Evolutionary conservation across 257 asterid species (phyloP).

Genomic region (Solanum sitiens): DNA sequence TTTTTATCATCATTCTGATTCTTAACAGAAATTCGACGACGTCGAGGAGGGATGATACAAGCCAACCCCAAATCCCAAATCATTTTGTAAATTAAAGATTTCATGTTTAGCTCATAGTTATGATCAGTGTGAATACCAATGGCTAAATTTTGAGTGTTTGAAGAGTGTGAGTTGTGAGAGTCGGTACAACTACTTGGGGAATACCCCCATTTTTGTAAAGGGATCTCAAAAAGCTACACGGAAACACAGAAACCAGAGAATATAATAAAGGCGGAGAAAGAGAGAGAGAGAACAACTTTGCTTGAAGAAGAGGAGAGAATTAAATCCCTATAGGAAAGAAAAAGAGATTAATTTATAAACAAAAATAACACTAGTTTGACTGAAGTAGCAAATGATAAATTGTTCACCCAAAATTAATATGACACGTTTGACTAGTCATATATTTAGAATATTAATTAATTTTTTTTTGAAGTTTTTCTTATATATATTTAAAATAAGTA

Average conservation of each 20-base stretch:
- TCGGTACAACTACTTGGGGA: constrained; percentile 26
- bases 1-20: background rate
- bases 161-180: constrained; percentile 9
- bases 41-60: constrained; percentile 44
- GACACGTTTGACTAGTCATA: background rate
- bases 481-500: too few species aligned
- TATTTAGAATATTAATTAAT: background rate
- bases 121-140: constrained; percentile 1
- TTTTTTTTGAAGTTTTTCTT: too few species aligned
- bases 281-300: constrained; percentile 40
- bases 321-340: constrained; percentile 14
- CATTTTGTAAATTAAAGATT: constrained; percentile 51
- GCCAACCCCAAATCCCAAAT: constrained; percentile 63
- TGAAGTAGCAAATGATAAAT: background rate
- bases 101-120: constrained; percentile 40
- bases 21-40: constrained; percentile 32
- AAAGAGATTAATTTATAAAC: constrained; percentile 12
- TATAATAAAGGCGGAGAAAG: constrained; percentile 11
- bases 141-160: constrained; percentile 25
- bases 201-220: constrained; percentile 43
- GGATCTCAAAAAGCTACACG: constrained; percentile 30
- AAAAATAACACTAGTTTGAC: background rate
- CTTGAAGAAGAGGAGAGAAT: constrained; percentile 44
- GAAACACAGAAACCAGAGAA: constrained; percentile 19
- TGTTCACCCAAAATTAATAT: background rate